Evolutionary conservation across 1,284 basidiomycete genomes (phyloP).

Genomic region (Lentinus polychrous): DNA sequence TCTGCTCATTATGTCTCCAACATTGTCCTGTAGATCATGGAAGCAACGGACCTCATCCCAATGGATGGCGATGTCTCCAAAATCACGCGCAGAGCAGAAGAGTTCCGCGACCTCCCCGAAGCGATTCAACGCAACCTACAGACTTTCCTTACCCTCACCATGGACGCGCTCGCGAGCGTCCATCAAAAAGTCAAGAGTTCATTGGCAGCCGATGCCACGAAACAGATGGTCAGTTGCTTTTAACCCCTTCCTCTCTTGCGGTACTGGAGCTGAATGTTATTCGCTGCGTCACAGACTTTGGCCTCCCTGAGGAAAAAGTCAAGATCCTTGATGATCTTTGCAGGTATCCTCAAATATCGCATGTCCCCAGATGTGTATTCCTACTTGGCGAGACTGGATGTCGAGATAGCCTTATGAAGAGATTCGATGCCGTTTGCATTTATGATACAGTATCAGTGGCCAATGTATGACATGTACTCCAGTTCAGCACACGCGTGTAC

Average conservation of each 20-base stretch:
- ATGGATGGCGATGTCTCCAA: conserved; percentile 81
- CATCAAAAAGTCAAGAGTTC: conserved; percentile 76
- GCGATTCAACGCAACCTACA: conserved; percentile 87
- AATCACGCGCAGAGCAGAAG: conserved; percentile 84
- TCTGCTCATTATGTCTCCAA: background rate
- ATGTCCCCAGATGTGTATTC: conserved; percentile 91
- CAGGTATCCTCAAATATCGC: conserved; percentile 80
- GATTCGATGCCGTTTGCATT: background rate
- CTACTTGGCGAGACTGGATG: conserved; percentile 73
- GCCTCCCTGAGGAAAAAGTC: conserved; percentile 63
- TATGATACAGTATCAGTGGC: no score
- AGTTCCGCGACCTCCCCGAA: conserved; percentile 85
- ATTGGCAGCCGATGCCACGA: conserved; percentile 60
- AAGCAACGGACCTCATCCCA: conserved; percentile 86
- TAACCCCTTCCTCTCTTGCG: conserved; percentile 6
- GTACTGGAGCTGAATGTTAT: conserved; percentile 9
- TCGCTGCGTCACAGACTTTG: conserved; percentile 42
- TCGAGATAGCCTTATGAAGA: conserved; percentile 63
- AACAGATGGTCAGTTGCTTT: conserved; percentile 58
- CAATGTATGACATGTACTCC: no score
- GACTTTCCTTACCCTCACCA: conserved; percentile 85
- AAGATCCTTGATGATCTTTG: conserved; percentile 81
- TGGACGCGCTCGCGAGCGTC: conserved; percentile 84
- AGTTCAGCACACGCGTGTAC: no score
- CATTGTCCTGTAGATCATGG: conserved; percentile 64